phyloP scores from a whole-genome alignment of 768 basidiomycete genomes.

The Xerocomus brunneocitrinus region DNA sequence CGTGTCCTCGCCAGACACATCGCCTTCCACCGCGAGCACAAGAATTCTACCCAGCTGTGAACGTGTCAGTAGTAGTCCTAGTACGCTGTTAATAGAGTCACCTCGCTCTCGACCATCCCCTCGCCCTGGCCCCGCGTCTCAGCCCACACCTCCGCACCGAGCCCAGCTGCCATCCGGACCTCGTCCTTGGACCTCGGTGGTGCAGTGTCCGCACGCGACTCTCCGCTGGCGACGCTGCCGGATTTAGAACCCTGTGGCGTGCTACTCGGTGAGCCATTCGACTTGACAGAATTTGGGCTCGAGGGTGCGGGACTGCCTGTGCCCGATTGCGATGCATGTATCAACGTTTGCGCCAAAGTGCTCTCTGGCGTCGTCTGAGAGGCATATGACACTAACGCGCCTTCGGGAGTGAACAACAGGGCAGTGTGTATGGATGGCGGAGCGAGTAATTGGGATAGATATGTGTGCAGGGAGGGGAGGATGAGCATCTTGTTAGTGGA shows the following conservation, averaged over 20 bases:
- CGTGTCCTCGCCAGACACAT: constrained; percentile 3
- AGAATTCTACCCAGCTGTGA: constrained; percentile 64
- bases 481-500: constrained; percentile 50
- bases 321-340: constrained; percentile 6
- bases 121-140: constrained; percentile 52
- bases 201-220: neutral
- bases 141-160: constrained; percentile 74
- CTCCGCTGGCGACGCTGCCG: constrained; percentile 7
- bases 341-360: neutral
- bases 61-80: neutral
- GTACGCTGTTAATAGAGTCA: constrained; percentile 24
- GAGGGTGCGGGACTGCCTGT: constrained; percentile 7
- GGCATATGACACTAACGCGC: constrained; percentile 67
- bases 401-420: constrained; percentile 65
- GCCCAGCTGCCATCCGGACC: constrained; percentile 64
- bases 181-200: constrained; percentile 58
- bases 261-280: constrained; percentile 6
- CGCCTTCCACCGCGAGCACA: constrained; percentile 58
- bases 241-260: constrained; percentile 13
- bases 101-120: constrained; percentile 79
- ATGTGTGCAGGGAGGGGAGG: constrained; percentile 59
- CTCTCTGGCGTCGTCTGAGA: constrained; percentile 36
- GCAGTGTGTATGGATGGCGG: constrained; percentile 65
- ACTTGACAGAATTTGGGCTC: constrained; percentile 11
- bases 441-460: constrained; percentile 58